A percentile compares a stretch with the other conserved stretches of the same genome.
phyloP scores from a whole-genome alignment of 768 basidiomycete genomes.

The Amanita phalloides region DNA sequence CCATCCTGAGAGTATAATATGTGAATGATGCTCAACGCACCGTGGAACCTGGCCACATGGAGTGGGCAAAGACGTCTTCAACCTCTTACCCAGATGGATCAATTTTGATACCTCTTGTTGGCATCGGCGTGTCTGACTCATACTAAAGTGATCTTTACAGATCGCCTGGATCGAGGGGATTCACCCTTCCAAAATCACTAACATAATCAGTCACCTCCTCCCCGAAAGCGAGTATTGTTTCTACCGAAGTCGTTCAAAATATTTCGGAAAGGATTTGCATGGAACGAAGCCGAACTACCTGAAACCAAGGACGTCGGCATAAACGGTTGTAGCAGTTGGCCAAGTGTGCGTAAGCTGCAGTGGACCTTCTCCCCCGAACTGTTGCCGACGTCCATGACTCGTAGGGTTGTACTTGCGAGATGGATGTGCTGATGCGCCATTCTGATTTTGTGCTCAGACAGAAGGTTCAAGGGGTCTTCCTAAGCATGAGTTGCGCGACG shows the following conservation, averaged over 20 bases:
- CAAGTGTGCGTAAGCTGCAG: slow-evolving; percentile 3
- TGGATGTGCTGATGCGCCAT: too few relatives aligned
- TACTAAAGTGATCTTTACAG: slow-evolving; percentile 18
- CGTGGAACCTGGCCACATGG: too few relatives aligned
- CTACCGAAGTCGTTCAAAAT: slow-evolving; percentile 17
- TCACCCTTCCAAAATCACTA: slow-evolving; percentile 11
- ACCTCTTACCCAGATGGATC: slow-evolving; percentile 20
- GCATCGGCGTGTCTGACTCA: slow-evolving; percentile 22
- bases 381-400: too few relatives aligned
- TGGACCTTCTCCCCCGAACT: not conserved
- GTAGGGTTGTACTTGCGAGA: too few relatives aligned
- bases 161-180: slow-evolving; percentile 6
- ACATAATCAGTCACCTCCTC: too few relatives aligned
- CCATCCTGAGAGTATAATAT: too few relatives aligned
- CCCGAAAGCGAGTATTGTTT: slow-evolving; percentile 24
- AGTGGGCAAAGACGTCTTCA: too few relatives aligned
- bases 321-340: slow-evolving; percentile 5
- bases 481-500: too few relatives aligned
- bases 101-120: slow-evolving; percentile 25
- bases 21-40: too few relatives aligned
- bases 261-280: slow-evolving; percentile 21
- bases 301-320: slow-evolving; percentile 9
- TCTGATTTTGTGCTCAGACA: too few relatives aligned
- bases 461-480: too few relatives aligned
- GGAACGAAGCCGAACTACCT: slow-evolving; percentile 13